Evolutionary conservation across 2,329 filamentous ascomycete species (phyloP), one percentile per base, ranked within the genome.

Genomic region (Cryphonectria radicalis): DNA sequence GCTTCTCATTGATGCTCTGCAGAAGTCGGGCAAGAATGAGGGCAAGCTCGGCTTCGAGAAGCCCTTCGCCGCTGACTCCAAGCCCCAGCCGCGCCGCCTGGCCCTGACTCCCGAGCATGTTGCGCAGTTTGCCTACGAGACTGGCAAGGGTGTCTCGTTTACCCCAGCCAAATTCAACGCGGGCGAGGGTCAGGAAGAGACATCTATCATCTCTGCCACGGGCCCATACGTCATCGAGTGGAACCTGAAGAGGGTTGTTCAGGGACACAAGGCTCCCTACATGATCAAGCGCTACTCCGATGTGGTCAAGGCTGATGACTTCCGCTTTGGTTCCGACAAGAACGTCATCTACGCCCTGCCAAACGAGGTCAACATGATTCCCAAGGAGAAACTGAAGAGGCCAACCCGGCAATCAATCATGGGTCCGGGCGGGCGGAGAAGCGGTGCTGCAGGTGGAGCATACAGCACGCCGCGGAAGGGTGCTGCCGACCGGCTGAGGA

Each of bases 41-140:
- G 96, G 96, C 79, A 97, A 97, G 82, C 91, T 99, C n/a, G 96
- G 96, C 1, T 99, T 99, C 78, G 95, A 99, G 82, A 95, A 93
- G 80, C 86, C 93, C 0, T 99, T 99, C 77, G 91, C 93, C 3
- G 97, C 97, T 75, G 95, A 98, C 79, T 88, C 91, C 28, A 99
- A 99, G 82, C 96, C 96, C 1, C 94, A 97, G 77, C 96, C 96
- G 50, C 92, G 94, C 69, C 94, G 96, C 76, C 89, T 99, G 14
- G 94, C 92, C 17, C 87, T 99, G 53, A 95, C 92, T 8, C 96
- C 96, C 0, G 91, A 93, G 72, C 96, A 99, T 80, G 94, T 98
- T 40, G 96, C 96, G 0, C 96, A 99, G 79, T 98, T 99, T 85
- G 93, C 97, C 79, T 93, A 98, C 81, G 96, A 99, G 82, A 99